These are phyloP conservation scores for Cyathus striatus DNA, from an alignment of 768 basidiomycete species.

Conservation along the genomic window DNA sequence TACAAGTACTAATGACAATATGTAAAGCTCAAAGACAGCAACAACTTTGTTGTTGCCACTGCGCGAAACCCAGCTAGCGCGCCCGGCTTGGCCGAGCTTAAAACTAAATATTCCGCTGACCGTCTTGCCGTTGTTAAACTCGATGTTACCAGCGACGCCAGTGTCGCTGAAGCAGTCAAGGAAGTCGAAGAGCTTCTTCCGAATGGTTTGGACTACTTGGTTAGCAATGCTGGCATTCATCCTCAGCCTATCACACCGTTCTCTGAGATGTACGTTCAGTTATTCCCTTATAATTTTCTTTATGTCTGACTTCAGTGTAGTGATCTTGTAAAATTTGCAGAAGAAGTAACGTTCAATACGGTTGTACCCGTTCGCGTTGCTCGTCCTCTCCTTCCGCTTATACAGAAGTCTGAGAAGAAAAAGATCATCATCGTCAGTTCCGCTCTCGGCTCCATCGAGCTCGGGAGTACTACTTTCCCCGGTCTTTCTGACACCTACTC, in stretches of 20 bases:
- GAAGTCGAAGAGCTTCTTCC: constrained; percentile 8
- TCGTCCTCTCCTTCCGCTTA: constrained; percentile 15
- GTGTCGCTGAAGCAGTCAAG: constrained; percentile 10
- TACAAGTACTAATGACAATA: background rate
- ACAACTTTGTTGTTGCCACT: constrained; percentile 17
- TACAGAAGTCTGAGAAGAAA: constrained; percentile 13
- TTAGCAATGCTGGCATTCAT: constrained; percentile 13
- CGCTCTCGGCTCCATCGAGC: constrained; percentile 13
- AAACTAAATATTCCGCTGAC: constrained; percentile 5
- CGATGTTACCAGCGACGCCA: constrained; percentile 9
- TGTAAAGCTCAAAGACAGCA: constrained; percentile 13
- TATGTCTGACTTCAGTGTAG: too few species aligned
- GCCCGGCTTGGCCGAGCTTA: constrained; percentile 5
- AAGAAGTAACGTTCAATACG: constrained; percentile 14
- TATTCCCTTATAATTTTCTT: too few species aligned
- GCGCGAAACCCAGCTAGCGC: constrained; percentile 8
- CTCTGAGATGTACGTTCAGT: constrained; percentile 14
- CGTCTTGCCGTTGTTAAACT: constrained; percentile 11
- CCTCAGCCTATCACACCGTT: constrained; percentile 10
- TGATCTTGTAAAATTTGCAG: constrained; percentile 10
- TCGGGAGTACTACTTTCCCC: background rate
- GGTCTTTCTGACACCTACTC: constrained; percentile 11
- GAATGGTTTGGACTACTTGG: constrained; percentile 14
- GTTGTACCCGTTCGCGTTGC: constrained; percentile 8
- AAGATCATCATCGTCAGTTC: constrained; percentile 16